phyloP scores from a whole-genome alignment of 2,329 filamentous ascomycete species.

The Colletotrichum sublineola region DNA sequence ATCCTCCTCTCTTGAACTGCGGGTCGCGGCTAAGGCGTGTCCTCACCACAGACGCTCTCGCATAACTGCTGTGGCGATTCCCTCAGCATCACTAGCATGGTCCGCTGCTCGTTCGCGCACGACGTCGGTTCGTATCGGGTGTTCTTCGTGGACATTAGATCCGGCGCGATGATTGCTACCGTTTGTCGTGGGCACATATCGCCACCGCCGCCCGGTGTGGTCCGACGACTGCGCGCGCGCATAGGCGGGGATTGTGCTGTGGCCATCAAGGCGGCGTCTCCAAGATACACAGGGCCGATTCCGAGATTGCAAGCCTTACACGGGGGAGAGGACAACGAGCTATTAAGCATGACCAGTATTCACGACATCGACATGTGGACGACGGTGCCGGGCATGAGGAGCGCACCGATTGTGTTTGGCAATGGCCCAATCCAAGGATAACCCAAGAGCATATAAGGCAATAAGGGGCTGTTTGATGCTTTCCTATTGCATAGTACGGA shows the following conservation, averaged over 20 bases:
- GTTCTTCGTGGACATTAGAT: slow-evolving; percentile 64
- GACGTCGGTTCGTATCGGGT: slow-evolving; percentile 61
- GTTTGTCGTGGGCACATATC: slow-evolving; percentile 64
- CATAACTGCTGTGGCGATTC: slow-evolving; percentile 66
- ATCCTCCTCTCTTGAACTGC: slow-evolving; percentile 64
- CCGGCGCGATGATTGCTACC: slow-evolving; percentile 70
- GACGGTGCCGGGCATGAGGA: slow-evolving; percentile 47
- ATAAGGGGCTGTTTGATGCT: slow-evolving; percentile 39
- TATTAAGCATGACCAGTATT: slow-evolving; percentile 65
- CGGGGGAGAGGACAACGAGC: slow-evolving; percentile 62
- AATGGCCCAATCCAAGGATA: slow-evolving; percentile 31
- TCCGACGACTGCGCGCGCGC: slow-evolving; percentile 64
- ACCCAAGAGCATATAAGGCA: slow-evolving; percentile 44
- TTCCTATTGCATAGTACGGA: slow-evolving; percentile 41
- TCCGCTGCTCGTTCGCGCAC: slow-evolving; percentile 61
- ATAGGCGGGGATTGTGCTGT: slow-evolving; percentile 55
- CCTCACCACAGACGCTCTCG: slow-evolving; percentile 60
- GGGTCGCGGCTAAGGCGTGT: slow-evolving; percentile 71
- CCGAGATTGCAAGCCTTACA: slow-evolving; percentile 72
- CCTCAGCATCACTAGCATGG: slow-evolving; percentile 67
- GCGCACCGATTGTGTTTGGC: slow-evolving; percentile 32
- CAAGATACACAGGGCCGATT: slow-evolving; percentile 62
- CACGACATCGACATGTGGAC: slow-evolving; percentile 68
- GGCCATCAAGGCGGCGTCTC: slow-evolving; percentile 56
- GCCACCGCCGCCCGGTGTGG: slow-evolving; percentile 66